Percentiles rank a stretch among this genome's conserved stretches.
Evolutionary conservation across 2,329 filamentous ascomycete species (phyloP).

Genomic region (Botrytis fabae): DNA sequence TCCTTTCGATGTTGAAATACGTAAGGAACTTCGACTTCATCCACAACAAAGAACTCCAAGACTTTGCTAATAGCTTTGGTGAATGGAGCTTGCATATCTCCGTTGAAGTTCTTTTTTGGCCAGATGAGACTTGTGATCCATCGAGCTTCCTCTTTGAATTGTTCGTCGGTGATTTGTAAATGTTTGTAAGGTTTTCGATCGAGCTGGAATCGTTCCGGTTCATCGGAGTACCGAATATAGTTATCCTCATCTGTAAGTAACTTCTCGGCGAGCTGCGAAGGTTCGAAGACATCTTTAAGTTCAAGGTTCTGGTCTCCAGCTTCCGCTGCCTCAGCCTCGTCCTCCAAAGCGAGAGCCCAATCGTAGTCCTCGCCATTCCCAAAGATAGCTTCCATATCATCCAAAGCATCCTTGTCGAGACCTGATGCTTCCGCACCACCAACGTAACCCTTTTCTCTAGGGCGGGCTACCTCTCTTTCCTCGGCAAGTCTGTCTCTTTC

Average conservation of each 20-base stretch:
- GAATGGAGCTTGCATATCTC: conserved; percentile 78
- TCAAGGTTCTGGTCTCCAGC: conserved; percentile 82
- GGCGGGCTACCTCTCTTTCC: conserved; percentile 84
- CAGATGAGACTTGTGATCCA: conserved; percentile 93
- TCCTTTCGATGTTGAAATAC: conserved; percentile 98
- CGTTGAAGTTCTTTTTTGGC: conserved; percentile 70
- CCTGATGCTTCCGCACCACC: conserved; percentile 78
- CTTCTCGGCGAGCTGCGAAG: conserved; percentile 89
- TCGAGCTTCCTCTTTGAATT: conserved; percentile 83
- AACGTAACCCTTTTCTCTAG: conserved; percentile 67
- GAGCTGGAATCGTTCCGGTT: conserved; percentile 92
- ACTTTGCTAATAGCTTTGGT: conserved; percentile 87
- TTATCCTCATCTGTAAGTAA: conserved; percentile 96
- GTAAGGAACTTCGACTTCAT: conserved; percentile 94
- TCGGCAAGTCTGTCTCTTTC: conserved; percentile 77
- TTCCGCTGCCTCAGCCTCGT: conserved; percentile 77
- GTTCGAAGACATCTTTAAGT: conserved; percentile 97
- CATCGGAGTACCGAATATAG: conserved; percentile 80
- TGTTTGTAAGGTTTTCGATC: conserved; percentile 86
- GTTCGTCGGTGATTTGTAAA: conserved; percentile 75
- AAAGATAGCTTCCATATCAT: conserved; percentile 96
- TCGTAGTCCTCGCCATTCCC: conserved; percentile 94
- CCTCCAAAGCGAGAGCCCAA: conserved; percentile 88
- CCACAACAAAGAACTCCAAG: conserved; percentile 89
- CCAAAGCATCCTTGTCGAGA: conserved; percentile 86